Conservation (phyloP, 352 stramenopile genomes). For the Discostella stelligera region DNA sequence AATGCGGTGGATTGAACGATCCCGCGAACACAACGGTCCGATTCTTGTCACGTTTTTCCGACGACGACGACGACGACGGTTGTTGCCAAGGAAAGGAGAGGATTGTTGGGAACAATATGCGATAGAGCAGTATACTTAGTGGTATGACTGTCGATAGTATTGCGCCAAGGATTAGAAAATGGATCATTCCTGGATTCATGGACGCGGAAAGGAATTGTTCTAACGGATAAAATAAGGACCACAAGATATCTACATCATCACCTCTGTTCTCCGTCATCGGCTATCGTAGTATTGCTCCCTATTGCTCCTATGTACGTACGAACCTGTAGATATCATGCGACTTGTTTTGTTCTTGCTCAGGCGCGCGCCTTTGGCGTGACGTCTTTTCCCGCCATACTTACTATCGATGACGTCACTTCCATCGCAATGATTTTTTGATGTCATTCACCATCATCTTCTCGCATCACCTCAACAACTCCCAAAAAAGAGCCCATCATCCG, state of each 20-base stretch:
- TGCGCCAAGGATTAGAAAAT: background rate
- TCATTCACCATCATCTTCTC: background rate
- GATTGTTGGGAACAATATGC: conserved; percentile 53
- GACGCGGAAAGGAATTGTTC: no score
- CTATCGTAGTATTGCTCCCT: no score
- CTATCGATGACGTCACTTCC: background rate
- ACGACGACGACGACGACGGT: conserved; percentile 17
- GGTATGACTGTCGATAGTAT: conserved; percentile 3
- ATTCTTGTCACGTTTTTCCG: conserved; percentile 41
- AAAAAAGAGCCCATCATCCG: background rate
- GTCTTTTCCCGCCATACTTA: background rate
- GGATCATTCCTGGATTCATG: conserved; percentile 1
- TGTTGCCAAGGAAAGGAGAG: conserved; percentile 56
- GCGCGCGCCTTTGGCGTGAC: conserved; percentile 4
- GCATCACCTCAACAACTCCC: background rate
- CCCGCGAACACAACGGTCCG: conserved; percentile 67
- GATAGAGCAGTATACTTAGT: conserved; percentile 14
- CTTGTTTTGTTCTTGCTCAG: no score
- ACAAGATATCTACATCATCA: no score
- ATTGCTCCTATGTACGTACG: no score
- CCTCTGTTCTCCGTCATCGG: no score
- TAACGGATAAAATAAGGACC: no score
- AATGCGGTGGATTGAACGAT: conserved; percentile 79
- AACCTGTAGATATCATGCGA: no score
- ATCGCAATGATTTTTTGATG: background rate